A percentile compares a stretch with the other conserved stretches of the same genome.
phyloP scores from a whole-genome alignment of 2,329 filamentous ascomycete species.

The Fonsecaea pugnacius region DNA sequence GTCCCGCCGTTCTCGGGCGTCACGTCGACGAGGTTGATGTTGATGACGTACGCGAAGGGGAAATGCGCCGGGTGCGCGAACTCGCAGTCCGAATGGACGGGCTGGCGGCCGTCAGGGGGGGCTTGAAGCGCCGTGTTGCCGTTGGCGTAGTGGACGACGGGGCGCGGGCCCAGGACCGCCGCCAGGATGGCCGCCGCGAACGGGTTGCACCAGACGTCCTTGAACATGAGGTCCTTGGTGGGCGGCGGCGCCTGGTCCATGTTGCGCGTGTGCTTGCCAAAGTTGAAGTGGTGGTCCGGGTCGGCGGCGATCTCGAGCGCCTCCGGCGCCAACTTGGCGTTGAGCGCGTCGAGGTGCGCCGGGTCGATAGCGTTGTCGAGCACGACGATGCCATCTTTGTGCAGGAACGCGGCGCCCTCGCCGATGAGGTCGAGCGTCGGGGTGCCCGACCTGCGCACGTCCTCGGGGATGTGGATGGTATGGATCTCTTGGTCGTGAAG shows the following conservation, averaged over 20 bases:
- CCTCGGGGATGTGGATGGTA: slow-evolving; percentile 33
- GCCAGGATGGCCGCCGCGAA: slow-evolving; percentile 44
- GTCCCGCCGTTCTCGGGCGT: slow-evolving; percentile 54
- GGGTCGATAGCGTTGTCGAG: slow-evolving; percentile 45
- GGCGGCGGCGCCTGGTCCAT: slow-evolving; percentile 50
- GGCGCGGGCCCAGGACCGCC: slow-evolving; percentile 46
- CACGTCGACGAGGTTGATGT: slow-evolving; percentile 54
- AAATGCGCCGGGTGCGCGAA: slow-evolving; percentile 56
- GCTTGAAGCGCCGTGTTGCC: slow-evolving; percentile 50
- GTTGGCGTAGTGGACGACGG: slow-evolving; percentile 46
- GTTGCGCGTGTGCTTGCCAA: slow-evolving; percentile 44
- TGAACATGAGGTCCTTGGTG: slow-evolving; percentile 42
- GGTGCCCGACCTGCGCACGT: slow-evolving; percentile 24
- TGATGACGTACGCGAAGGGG: slow-evolving; percentile 55
- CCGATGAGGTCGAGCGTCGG: slow-evolving; percentile 34
- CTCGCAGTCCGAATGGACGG: slow-evolving; percentile 49
- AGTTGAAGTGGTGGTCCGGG: slow-evolving; percentile 40
- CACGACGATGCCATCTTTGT: slow-evolving; percentile 46
- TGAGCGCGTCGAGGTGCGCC: slow-evolving; percentile 43
- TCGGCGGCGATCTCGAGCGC: slow-evolving; percentile 42
- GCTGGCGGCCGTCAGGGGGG: slow-evolving; percentile 43
- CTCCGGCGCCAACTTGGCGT: slow-evolving; percentile 39
- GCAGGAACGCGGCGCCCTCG: slow-evolving; percentile 38
- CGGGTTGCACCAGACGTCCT: slow-evolving; percentile 47
- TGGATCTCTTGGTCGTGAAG: slow-evolving; percentile 34